Percentiles rank a stretch among this genome's conserved stretches.
Evolutionary conservation across 805 yeast species (phyloP).

Genomic region (Saccharomyces paradoxus): DNA sequence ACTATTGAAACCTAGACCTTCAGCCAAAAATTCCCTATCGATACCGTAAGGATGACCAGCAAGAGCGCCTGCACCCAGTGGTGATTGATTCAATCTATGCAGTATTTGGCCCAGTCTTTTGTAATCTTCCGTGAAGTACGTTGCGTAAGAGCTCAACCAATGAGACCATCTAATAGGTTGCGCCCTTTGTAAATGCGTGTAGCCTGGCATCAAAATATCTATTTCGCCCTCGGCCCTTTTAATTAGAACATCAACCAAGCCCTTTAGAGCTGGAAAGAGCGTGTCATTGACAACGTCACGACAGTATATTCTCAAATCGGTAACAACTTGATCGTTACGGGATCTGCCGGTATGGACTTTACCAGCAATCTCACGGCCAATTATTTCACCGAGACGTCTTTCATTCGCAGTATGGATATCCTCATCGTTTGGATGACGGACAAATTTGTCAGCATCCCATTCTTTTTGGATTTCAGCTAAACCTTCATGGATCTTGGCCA

Average conservation of each 20-base stretch:
- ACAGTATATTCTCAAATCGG: conserved; percentile 95
- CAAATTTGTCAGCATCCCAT: conserved; percentile 67
- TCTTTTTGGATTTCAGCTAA: conserved; percentile 62
- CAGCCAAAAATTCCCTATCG: conserved; percentile 83
- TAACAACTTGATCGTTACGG: conserved; percentile 97
- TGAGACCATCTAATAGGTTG: conserved; percentile 99
- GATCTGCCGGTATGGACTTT: conserved; percentile 99
- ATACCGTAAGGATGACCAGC: conserved; percentile 99
- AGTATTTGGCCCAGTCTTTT: conserved; percentile 74
- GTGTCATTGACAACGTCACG: conserved; percentile 62
- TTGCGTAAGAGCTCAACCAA: conserved; percentile 91
- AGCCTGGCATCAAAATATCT: conserved; percentile 95
- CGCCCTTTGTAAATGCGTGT: conserved; percentile 96
- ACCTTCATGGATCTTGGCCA: conserved; percentile 76
- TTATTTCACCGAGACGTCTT: conserved; percentile 91
- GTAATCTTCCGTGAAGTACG: conserved; percentile 86
- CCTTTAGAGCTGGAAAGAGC: conserved; percentile 46
- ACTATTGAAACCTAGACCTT: conserved; percentile 68
- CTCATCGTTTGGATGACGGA: conserved; percentile 52
- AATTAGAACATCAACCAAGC: conserved; percentile 58
- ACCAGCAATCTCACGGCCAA: conserved; percentile 90
- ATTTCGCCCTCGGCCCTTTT: conserved; percentile 79
- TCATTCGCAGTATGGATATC: conserved; percentile 99
- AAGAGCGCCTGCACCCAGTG: conserved; percentile 94
- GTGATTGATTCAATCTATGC: conserved; percentile 77